Conservation (phyloP, 768 basidiomycete species). For the Auricularia auricula-judae region DNA sequence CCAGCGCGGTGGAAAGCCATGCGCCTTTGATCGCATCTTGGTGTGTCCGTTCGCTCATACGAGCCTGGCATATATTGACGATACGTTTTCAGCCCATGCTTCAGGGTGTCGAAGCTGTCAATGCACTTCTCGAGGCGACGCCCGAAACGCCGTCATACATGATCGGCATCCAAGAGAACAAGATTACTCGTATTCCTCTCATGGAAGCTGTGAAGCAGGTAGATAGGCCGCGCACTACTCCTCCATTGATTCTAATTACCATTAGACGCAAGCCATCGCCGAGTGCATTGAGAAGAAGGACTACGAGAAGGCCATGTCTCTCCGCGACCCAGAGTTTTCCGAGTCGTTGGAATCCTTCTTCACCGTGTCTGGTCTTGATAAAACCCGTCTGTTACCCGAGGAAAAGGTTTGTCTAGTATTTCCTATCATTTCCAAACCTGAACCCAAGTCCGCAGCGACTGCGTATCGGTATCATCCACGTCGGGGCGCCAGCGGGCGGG, state of each 20-base stretch:
- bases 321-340: slow-evolving; percentile 84
- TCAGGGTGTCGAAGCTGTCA: slow-evolving; percentile 91
- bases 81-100: slow-evolving; percentile 61
- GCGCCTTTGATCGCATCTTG: slow-evolving; percentile 85
- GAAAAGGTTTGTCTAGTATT: slow-evolving; percentile 9
- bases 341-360: slow-evolving; percentile 83
- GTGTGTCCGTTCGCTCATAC: slow-evolving; percentile 25
- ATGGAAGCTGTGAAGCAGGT: slow-evolving; percentile 87
- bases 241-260: neutral
- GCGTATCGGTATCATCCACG: slow-evolving; percentile 73
- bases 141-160: slow-evolving; percentile 93
- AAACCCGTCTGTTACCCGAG: slow-evolving; percentile 41
- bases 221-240: slow-evolving; percentile 1
- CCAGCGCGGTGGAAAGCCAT: slow-evolving; percentile 89
- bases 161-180: slow-evolving; percentile 94
- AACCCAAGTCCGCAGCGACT: slow-evolving; percentile 31
- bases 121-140: slow-evolving; percentile 73
- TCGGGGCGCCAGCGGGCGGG: slow-evolving; percentile 95
- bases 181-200: slow-evolving; percentile 82
- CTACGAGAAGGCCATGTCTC: slow-evolving; percentile 76
- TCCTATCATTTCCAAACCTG: neutral
- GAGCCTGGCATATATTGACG: slow-evolving; percentile 1
- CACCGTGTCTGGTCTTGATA: slow-evolving; percentile 52
- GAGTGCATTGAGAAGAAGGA: slow-evolving; percentile 72
- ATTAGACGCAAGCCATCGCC: slow-evolving; percentile 76